A percentile compares a stretch with the other conserved stretches of the same genome.
phyloP scores from a whole-genome alignment of 345 rosid species.

The Cardiospermum halicacabum region DNA sequence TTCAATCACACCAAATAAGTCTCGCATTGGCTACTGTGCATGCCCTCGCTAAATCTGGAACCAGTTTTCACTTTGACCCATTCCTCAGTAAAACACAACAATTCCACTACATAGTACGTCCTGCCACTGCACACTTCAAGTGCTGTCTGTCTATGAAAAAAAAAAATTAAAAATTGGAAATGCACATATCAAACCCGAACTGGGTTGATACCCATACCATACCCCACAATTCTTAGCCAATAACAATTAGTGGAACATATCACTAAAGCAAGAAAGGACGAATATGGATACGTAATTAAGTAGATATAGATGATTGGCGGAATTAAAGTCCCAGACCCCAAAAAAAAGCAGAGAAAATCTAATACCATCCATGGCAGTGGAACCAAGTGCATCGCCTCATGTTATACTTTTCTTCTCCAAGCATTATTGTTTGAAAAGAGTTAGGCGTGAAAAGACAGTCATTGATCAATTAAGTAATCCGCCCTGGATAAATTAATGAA shows the following conservation, averaged over 20 bases:
- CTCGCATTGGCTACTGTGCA: constrained; percentile 3
- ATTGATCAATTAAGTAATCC: background rate
- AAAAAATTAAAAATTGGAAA: too few relatives aligned
- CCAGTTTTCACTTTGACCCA: background rate
- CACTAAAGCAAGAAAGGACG: background rate
- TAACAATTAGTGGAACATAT: too few relatives aligned
- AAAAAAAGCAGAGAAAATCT: constrained; percentile 18
- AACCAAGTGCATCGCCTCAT: too few relatives aligned
- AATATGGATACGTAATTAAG: background rate
- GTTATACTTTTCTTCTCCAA: too few relatives aligned
- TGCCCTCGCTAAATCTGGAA: background rate
- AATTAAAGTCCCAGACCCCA: constrained; percentile 24
- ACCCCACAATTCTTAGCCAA: too few relatives aligned
- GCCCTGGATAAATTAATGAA: background rate
- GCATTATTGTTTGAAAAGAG: background rate
- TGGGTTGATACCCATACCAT: too few relatives aligned
- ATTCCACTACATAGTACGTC: too few relatives aligned
- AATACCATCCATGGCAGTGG: too few relatives aligned
- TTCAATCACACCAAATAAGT: background rate
- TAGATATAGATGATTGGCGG: constrained; percentile 14
- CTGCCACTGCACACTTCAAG: too few relatives aligned
- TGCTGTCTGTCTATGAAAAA: too few relatives aligned
- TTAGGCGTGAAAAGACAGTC: constrained; percentile 6
- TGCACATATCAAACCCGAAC: too few relatives aligned
- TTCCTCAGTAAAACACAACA: background rate